Conservation (phyloP, 164 flowering plant genomes). For the Umbilicus rupestris region DNA sequence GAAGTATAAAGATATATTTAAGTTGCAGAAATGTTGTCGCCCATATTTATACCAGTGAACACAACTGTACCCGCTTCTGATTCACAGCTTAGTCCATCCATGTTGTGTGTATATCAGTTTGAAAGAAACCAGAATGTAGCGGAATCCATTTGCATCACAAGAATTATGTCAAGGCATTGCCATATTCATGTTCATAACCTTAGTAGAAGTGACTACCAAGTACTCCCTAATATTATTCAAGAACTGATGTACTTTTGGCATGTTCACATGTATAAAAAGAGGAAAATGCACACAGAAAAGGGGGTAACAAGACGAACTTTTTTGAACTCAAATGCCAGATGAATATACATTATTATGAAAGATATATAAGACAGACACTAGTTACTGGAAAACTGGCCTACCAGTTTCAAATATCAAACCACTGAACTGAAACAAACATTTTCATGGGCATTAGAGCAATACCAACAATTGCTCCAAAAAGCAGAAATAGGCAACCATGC, state of each 20-base stretch:
- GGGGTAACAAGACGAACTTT: background rate
- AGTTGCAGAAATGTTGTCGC: background rate
- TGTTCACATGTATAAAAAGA: background rate
- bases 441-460: slow-evolving; percentile 7
- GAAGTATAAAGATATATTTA: background rate
- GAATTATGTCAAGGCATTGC: background rate
- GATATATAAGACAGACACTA: background rate
- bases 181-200: background rate
- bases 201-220: background rate
- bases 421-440: background rate
- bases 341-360: background rate
- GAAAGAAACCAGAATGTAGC: background rate
- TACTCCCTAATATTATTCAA: background rate
- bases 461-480: slow-evolving; percentile 86
- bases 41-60: too few species aligned
- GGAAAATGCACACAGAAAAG: background rate
- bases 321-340: background rate
- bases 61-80: too few species aligned
- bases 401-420: background rate
- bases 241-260: background rate
- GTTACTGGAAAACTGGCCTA: background rate
- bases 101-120: too few species aligned
- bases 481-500: slow-evolving; percentile 85
- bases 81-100: too few species aligned
- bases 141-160: background rate